Base-by-base conservation (phyloP, 306 rosid species). In the Vigna nakashimae region DNA sequence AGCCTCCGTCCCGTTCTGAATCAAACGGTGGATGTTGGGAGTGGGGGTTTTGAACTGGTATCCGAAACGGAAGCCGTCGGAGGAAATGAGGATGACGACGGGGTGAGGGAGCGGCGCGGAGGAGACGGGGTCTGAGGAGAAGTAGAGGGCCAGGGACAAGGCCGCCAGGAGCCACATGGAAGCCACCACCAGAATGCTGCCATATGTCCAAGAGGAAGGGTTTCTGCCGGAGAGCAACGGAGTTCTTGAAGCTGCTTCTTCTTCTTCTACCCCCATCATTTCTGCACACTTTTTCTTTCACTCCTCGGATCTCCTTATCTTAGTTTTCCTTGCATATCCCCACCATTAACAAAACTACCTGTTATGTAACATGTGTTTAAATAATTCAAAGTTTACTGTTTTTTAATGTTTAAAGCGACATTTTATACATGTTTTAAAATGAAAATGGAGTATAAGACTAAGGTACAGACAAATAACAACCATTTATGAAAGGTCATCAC, bases 51-150 rank as follows among this genome's bases (percentile, higher is more conserved):
- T 96, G 94, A 84, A 89, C 48, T 96, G 99, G 88, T 96, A 96
- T 9, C 99, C 99, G 65, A 96, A 96, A 28, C 99, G 91, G 49
- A 96, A 96, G 16, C 99, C 99, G 20, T 96, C 98, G 0, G 91
- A 92, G 70, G 99, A 96, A 59, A 96, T 80, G 58, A 96, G 65
- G 36, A 96, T 48, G 12, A 96, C 92, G 3, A 87, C 88, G 0
- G 98, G 89, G 32, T 24, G 97, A 8, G 73, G 69, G 36, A 95
- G 94, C 4, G 82, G 88, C 0, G 58, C 8, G 74, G 91, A 84
- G n/a, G 91, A 58, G 4, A 53, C 65, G 1, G 73, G 2, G 0
- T 65, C 0, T 15, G 85, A 9, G 0, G 65, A 72, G 48, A 87
- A 40, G 14, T 86, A 62, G 71, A 83, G 76, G 6, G 92, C 88